Conservation (phyloP, 345 rosid genomes). For the Heritiera fomes region DNA sequence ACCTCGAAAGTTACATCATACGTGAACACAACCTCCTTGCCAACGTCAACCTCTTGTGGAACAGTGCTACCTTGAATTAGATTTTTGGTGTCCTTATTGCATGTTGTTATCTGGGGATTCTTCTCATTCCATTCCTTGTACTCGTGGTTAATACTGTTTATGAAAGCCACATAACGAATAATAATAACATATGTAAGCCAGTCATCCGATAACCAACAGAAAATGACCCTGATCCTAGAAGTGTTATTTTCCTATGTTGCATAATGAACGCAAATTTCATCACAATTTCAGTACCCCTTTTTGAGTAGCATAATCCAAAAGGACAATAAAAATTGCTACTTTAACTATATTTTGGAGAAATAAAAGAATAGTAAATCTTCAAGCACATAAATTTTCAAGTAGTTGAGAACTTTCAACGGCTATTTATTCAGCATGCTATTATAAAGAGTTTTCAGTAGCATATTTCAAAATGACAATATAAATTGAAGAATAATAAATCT, state of each 20-base stretch:
- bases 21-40: slow-evolving; percentile 83
- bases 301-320: neutral
- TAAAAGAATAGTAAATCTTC: neutral
- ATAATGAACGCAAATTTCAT: neutral
- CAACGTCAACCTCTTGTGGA: slow-evolving; percentile 80
- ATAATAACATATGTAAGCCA: neutral
- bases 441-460: neutral
- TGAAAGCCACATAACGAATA: slow-evolving; percentile 19
- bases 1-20: slow-evolving; percentile 94
- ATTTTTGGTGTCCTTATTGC: slow-evolving; percentile 88
- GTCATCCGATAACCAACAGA: slow-evolving; percentile 1
- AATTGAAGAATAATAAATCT: neutral
- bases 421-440: too few species aligned
- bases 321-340: neutral
- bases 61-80: slow-evolving; percentile 82
- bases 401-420: neutral
- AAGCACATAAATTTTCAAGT: neutral
- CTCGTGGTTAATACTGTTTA: slow-evolving; percentile 82
- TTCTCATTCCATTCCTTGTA: slow-evolving; percentile 90
- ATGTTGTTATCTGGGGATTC: slow-evolving; percentile 82
- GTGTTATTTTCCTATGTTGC: neutral
- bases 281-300: neutral
- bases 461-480: neutral
- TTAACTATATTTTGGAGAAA: neutral
- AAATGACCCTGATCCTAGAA: neutral